Conservation (phyloP, 2,329 filamentous ascomycete species). For the Escovopsis sp. region DNA sequence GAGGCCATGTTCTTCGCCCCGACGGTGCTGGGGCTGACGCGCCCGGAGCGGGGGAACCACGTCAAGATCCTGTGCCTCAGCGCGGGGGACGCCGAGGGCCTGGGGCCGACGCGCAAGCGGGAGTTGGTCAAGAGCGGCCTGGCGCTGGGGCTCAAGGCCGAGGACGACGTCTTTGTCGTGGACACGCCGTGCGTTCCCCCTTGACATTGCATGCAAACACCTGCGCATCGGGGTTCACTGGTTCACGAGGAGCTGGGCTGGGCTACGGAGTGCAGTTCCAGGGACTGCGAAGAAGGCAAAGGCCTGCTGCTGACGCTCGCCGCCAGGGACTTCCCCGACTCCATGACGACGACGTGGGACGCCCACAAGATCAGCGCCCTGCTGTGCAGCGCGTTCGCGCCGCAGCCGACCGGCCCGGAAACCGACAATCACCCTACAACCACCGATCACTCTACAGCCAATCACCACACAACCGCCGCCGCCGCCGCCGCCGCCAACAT, state of each 20-base stretch:
- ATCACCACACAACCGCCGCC: conserved; percentile 22
- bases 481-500: conserved; percentile 41
- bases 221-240: too few species aligned
- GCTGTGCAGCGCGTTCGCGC: conserved; percentile 59
- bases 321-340: conserved; percentile 61
- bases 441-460: conserved; percentile 6
- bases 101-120: conserved; percentile 67
- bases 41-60: conserved; percentile 69
- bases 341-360: conserved; percentile 72
- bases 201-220: not conserved
- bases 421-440: too few species aligned
- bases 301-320: not conserved
- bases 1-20: conserved; percentile 99
- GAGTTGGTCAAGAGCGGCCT: conserved; percentile 73
- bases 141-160: conserved; percentile 55
- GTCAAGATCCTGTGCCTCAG: conserved; percentile 89
- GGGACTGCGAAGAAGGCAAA: too few species aligned
- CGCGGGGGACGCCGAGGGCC: conserved; percentile 73
- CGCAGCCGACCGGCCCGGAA: conserved; percentile 28
- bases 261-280: too few species aligned
- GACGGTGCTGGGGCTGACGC: conserved; percentile 69
- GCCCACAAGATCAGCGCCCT: conserved; percentile 53
- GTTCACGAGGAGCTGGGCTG: too few species aligned
- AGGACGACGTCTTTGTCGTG: conserved; percentile 74
- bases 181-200: conserved; percentile 48